These are phyloP conservation scores for Filobasidium wieringae DNA, from an alignment of 768 basidiomycete species.

Conservation along the genomic window DNA sequence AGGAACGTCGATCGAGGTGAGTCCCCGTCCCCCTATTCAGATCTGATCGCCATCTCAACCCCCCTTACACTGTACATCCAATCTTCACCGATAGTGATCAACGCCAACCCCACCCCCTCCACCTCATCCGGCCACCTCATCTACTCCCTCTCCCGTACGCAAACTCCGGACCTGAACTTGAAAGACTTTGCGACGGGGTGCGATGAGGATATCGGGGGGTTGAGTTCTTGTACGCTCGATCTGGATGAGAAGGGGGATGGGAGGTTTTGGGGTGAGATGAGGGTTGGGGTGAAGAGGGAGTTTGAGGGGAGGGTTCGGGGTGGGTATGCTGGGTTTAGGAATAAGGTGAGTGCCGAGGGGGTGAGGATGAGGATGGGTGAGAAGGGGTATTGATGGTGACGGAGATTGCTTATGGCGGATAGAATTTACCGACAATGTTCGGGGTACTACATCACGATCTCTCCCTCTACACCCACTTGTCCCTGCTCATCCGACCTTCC, in stretches of 20 bases:
- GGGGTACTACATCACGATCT: conserved; percentile 77
- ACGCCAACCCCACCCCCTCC: conserved; percentile 11
- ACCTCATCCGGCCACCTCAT: conserved; percentile 20
- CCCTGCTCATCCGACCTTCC: conserved; percentile 49
- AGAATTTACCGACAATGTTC: conserved; percentile 67
- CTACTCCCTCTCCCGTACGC: conserved; percentile 19
- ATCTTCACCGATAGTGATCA: not conserved
- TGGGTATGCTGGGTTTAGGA: conserved; percentile 85
- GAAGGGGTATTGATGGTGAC: not conserved
- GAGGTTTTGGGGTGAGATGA: conserved; percentile 71
- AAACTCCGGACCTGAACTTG: conserved; percentile 40
- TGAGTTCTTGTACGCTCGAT: conserved; percentile 25
- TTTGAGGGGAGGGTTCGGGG: conserved; percentile 58
- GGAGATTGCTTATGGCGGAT: not conserved
- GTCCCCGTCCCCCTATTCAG: not conserved
- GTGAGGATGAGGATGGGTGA: not conserved
- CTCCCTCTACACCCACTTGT: conserved; percentile 65
- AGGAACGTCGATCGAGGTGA: conserved; percentile 27
- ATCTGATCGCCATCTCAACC: not conserved
- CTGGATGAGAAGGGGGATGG: conserved; percentile 43
- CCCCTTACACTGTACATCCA: not conserved
- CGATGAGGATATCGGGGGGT: conserved; percentile 77
- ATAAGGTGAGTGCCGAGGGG: conserved; percentile 52
- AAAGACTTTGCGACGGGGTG: conserved; percentile 63
- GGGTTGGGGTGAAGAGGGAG: conserved; percentile 55